These are phyloP conservation scores for Rhodotorula graminis DNA, from an alignment of 768 basidiomycete genomes.

Conservation along the genomic window DNA sequence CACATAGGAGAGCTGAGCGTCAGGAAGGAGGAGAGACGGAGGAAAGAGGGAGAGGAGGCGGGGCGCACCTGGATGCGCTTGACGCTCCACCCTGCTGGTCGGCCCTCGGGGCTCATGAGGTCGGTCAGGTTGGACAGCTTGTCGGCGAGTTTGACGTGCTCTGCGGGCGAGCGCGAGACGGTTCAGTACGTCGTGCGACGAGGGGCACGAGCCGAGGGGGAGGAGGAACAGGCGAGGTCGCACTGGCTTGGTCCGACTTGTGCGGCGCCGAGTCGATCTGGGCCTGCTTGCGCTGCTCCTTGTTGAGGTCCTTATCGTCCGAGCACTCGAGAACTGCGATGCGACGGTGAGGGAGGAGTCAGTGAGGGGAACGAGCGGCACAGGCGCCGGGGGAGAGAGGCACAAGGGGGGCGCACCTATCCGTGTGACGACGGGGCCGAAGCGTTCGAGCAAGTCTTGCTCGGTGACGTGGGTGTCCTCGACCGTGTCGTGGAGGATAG, in stretches of 20 bases:
- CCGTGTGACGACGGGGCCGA: slow-evolving; percentile 45
- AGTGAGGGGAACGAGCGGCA: too few relatives aligned
- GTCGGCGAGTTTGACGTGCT: slow-evolving; percentile 38
- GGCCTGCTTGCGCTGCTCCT: slow-evolving; percentile 28
- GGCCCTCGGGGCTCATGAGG: slow-evolving; percentile 8
- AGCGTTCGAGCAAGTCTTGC: slow-evolving; percentile 43
- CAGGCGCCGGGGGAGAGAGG: too few relatives aligned
- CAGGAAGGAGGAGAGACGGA: too few relatives aligned
- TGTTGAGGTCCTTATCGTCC: slow-evolving; percentile 19
- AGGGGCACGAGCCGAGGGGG: not conserved
- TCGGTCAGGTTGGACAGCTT: slow-evolving; percentile 35
- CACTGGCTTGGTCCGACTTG: slow-evolving; percentile 25
- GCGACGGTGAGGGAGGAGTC: too few relatives aligned
- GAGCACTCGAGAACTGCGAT: slow-evolving; percentile 21
- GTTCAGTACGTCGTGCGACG: too few relatives aligned
- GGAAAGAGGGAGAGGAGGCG: not conserved
- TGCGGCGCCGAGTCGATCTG: slow-evolving; percentile 30
- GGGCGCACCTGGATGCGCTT: slow-evolving; percentile 22
- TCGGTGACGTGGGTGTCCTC: slow-evolving; percentile 47
- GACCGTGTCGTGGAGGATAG: slow-evolving; percentile 47
- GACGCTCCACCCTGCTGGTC: slow-evolving; percentile 14
- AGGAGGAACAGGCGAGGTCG: too few relatives aligned
- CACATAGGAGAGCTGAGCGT: too few relatives aligned
- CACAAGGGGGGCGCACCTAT: slow-evolving; percentile 42
- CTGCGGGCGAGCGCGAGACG: not conserved